Evolutionary conservation across 2,329 filamentous ascomycete species (phyloP), one percentile per base, ranked within the genome.

Genomic region (Gnomoniopsis sp.): DNA sequence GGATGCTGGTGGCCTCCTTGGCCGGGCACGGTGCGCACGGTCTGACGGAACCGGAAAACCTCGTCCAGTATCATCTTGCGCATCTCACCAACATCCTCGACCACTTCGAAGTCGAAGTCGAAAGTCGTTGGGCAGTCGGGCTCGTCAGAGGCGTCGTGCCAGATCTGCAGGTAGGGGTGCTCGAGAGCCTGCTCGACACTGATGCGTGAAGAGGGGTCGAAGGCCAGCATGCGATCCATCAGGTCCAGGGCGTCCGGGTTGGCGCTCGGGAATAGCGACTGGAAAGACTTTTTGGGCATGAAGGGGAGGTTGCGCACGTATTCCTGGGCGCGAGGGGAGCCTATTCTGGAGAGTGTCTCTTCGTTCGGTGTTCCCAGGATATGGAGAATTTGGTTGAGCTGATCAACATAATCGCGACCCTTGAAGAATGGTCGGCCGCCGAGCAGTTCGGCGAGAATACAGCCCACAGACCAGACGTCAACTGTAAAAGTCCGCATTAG

Each of bases 371-470:
- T 99, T 64, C 95, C 95, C 55, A 99, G 88, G 73, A 96, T 97
- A 80, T 98, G 93, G 57, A 99, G 84, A 70, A 99, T 99, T 78
- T 99, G 95, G 82, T 99, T 99, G 65, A 99, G 86, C 80, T 99
- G 95, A 77, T 99, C 95, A 74, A 99, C 95, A 71, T 99, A 99
- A 79, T 99, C 95, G 63, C 95, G 90, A 59, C 95, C 95, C 79
- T 99, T 99, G 84, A 99, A 98, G 83, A 99, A 99, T 47, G 95
- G 95, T 61, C 96, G 90, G 61, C 95, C 93, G 63, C 95, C 95
- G 38, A 99, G 86, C 14, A 99, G 86, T 75, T 99, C 95, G 55
- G 95, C 95, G 55, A 99, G 85, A 69, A 99, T 99, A 72, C 95
- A 99, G 62, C 95, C 95, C 47, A 99, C 93, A 10, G 95, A 99